These are phyloP conservation scores for Ganoderma multipileum DNA, from an alignment of 1,284 basidiomycete genomes.

Conservation along the genomic window DNA sequence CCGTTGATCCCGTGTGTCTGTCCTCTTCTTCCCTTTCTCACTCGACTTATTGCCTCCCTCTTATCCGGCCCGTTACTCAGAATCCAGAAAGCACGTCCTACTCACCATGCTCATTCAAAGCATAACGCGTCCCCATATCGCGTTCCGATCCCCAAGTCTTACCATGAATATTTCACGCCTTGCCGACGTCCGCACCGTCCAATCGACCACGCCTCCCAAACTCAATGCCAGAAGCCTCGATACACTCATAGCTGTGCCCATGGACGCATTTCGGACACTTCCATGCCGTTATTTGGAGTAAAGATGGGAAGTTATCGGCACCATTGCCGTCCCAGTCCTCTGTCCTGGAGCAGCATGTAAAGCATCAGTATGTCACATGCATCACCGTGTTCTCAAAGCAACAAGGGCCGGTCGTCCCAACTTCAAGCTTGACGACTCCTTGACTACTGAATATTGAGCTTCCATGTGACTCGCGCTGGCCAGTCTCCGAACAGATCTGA, in stretches of 20 bases:
- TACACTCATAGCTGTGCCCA: not conserved
- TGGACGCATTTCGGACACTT: not conserved
- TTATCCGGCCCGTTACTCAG: conserved; percentile 8
- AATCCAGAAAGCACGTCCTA: not conserved
- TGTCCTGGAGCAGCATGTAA: not conserved
- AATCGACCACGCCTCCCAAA: not conserved
- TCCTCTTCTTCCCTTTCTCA: conserved; percentile 2
- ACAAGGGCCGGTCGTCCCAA: not conserved
- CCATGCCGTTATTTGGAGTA: not conserved
- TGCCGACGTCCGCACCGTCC: not conserved
- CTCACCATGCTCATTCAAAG: not conserved
- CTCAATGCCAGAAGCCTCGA: not conserved
- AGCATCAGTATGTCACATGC: not conserved
- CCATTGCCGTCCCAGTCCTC: not conserved
- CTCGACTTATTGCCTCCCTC: not conserved
- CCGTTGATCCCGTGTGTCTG: not conserved
- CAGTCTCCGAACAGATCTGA: not conserved
- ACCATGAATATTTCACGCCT: not conserved
- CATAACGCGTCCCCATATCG: not conserved
- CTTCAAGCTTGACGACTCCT: not conserved
- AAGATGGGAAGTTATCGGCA: not conserved
- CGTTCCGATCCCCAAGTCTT: not conserved
- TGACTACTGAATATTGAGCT: not conserved
- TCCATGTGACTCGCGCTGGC: not conserved
- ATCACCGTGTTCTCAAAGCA: not conserved